Conservation (phyloP, 2,329 filamentous ascomycete genomes). For the Bipolaris victoriae region DNA sequence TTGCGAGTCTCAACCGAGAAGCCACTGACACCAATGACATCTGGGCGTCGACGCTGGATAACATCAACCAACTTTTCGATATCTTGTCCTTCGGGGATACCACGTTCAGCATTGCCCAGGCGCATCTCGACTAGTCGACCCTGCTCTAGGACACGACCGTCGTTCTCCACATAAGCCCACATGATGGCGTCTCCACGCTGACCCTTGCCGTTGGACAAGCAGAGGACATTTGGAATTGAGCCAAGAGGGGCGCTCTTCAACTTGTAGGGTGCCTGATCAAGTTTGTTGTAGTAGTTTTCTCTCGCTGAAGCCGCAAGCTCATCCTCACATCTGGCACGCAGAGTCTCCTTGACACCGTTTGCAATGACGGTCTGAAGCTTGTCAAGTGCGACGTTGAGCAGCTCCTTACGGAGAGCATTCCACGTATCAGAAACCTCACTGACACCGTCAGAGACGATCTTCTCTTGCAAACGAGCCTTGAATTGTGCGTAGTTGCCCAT, state of each 20-base stretch:
- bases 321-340: constrained; percentile 90
- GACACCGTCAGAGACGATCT: constrained; percentile 94
- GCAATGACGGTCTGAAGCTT: constrained; percentile 85
- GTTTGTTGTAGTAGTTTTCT: constrained; percentile 84
- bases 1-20: constrained; percentile 86
- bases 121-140: constrained; percentile 84
- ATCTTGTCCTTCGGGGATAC: constrained; percentile 67
- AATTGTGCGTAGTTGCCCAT: constrained; percentile 79
- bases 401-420: constrained; percentile 86
- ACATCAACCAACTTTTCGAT: constrained; percentile 77
- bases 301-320: constrained; percentile 86
- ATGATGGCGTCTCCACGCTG: constrained; percentile 80
- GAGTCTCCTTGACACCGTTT: constrained; percentile 91
- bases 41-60: constrained; percentile 78
- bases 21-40: constrained; percentile 88
- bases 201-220: constrained; percentile 84
- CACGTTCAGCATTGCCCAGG: constrained; percentile 68
- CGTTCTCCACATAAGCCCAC: constrained; percentile 93
- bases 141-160: constrained; percentile 85
- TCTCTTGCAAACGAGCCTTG: constrained; percentile 74
- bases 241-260: constrained; percentile 90
- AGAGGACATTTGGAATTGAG: constrained; percentile 83
- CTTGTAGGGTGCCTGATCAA: constrained; percentile 96
- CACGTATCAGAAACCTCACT: constrained; percentile 94
- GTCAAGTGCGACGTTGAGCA: constrained; percentile 78